phyloP scores from a whole-genome alignment of 352 stramenopile genomes.

The Aphanomyces invadans region DNA sequence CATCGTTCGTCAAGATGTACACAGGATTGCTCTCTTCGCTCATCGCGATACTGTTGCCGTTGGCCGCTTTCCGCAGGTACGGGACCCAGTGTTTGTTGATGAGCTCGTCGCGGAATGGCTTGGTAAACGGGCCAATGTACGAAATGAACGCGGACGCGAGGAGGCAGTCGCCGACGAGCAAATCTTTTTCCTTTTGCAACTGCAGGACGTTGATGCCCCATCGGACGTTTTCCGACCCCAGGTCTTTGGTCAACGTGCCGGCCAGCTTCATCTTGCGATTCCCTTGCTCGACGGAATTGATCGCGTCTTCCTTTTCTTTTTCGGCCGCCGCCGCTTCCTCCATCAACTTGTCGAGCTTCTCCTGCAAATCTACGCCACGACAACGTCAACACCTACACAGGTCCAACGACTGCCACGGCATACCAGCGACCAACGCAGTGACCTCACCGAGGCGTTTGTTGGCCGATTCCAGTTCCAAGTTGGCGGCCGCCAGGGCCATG shows the following conservation, averaged over 20 bases:
- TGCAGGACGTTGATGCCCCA: slow-evolving; percentile 92
- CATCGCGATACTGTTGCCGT: slow-evolving; percentile 85
- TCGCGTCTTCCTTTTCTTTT: slow-evolving; percentile 89
- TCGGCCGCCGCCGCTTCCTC: slow-evolving; percentile 86
- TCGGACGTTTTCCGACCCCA: slow-evolving; percentile 93
- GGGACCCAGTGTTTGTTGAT: slow-evolving; percentile 91
- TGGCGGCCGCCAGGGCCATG: slow-evolving; percentile 82
- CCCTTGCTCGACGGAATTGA: slow-evolving; percentile 87
- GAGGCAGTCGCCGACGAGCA: slow-evolving; percentile 91
- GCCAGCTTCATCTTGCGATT: slow-evolving; percentile 94
- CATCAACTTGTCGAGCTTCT: slow-evolving; percentile 89
- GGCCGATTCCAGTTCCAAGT: slow-evolving; percentile 84
- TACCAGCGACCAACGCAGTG: slow-evolving; percentile 73
- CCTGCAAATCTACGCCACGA: slow-evolving; percentile 61
- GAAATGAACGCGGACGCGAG: slow-evolving; percentile 92
- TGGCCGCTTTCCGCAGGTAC: slow-evolving; percentile 81
- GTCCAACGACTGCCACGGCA: no score
- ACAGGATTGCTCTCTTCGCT: slow-evolving; percentile 84
- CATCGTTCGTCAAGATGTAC: slow-evolving; percentile 86
- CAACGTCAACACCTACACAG: neutral
- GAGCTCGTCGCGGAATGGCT: slow-evolving; percentile 89
- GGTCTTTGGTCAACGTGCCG: slow-evolving; percentile 89
- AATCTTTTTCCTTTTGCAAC: slow-evolving; percentile 86
- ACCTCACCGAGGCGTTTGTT: slow-evolving; percentile 86
- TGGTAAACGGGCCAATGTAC: slow-evolving; percentile 94